phyloP scores from a whole-genome alignment of 768 basidiomycete genomes.

The Mycena vulgaris region DNA sequence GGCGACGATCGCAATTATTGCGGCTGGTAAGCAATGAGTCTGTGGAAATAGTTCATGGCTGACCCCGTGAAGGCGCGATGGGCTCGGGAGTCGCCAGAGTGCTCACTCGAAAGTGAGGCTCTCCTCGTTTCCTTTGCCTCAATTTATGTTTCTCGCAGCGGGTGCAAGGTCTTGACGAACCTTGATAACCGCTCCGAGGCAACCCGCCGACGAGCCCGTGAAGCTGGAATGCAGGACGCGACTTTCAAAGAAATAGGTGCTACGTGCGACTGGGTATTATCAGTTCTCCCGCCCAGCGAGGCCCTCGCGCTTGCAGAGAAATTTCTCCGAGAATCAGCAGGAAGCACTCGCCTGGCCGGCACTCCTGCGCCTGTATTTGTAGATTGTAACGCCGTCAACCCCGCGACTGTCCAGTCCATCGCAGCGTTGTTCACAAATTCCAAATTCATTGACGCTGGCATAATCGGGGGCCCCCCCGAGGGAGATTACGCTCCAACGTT shows the following conservation, averaged over 20 bases:
- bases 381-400: conserved; percentile 74
- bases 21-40: conserved; percentile 15
- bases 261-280: conserved; percentile 64
- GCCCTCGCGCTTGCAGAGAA: conserved; percentile 61
- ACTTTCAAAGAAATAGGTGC: conserved; percentile 48
- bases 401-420: conserved; percentile 64
- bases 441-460: conserved; percentile 69
- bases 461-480: conserved; percentile 71
- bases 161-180: conserved; percentile 69
- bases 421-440: conserved; percentile 56
- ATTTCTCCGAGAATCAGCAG: conserved; percentile 49
- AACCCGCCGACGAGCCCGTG: conserved; percentile 63
- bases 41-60: not conserved
- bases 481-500: conserved; percentile 64
- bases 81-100: conserved; percentile 68
- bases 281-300: conserved; percentile 72
- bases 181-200: conserved; percentile 68
- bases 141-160: conserved; percentile 43
- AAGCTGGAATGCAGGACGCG: conserved; percentile 64
- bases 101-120: conserved; percentile 47
- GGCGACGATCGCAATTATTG: conserved; percentile 28
- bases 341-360: conserved; percentile 28
- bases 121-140: not conserved
- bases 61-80: conserved; percentile 61
- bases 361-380: conserved; percentile 56